A percentile compares a stretch with the other conserved stretches of the same genome.
Evolutionary conservation across 2,329 filamentous ascomycete genomes (phyloP).

Genomic region (Endothia cerciana): DNA sequence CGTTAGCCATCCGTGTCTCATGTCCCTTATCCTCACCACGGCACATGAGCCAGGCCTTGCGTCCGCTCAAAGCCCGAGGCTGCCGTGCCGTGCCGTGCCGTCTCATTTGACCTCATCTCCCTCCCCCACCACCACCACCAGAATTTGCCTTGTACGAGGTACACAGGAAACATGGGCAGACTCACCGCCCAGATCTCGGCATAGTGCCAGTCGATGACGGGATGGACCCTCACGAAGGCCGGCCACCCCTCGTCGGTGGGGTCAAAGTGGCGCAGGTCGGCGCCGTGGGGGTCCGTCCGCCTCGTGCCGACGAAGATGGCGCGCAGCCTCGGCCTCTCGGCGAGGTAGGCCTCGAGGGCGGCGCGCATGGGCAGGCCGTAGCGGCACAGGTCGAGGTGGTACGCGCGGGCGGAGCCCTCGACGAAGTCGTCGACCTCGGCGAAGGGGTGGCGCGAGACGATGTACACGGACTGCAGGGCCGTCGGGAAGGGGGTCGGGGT

Average conservation of each 20-base stretch:
- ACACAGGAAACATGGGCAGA: slow-evolving; percentile 31
- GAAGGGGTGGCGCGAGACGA: slow-evolving; percentile 84
- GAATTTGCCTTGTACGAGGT: too few species aligned
- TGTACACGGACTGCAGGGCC: slow-evolving; percentile 81
- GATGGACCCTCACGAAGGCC: slow-evolving; percentile 87
- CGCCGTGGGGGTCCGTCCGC: slow-evolving; percentile 89
- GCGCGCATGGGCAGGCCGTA: slow-evolving; percentile 80
- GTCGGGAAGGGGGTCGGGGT: slow-evolving; percentile 41
- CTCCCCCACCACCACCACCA: too few species aligned
- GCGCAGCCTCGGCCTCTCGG: slow-evolving; percentile 64
- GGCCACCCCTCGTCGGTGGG: slow-evolving; percentile 90
- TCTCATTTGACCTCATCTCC: neutral
- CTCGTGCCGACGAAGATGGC: slow-evolving; percentile 88
- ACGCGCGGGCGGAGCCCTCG: slow-evolving; percentile 62
- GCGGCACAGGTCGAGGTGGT: slow-evolving; percentile 75
- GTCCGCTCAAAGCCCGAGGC: neutral
- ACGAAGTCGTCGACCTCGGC: slow-evolving; percentile 87
- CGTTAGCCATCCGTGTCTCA: slow-evolving; percentile 23
- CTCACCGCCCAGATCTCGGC: slow-evolving; percentile 90
- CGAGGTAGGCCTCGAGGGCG: slow-evolving; percentile 78
- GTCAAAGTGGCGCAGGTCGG: slow-evolving; percentile 78
- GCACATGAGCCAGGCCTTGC: neutral
- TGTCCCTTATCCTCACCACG: neutral
- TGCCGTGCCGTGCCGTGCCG: neutral
- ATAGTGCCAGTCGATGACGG: slow-evolving; percentile 97